phyloP scores from a whole-genome alignment of 2,329 filamentous ascomycete species.

The Diaporthe capsici region DNA sequence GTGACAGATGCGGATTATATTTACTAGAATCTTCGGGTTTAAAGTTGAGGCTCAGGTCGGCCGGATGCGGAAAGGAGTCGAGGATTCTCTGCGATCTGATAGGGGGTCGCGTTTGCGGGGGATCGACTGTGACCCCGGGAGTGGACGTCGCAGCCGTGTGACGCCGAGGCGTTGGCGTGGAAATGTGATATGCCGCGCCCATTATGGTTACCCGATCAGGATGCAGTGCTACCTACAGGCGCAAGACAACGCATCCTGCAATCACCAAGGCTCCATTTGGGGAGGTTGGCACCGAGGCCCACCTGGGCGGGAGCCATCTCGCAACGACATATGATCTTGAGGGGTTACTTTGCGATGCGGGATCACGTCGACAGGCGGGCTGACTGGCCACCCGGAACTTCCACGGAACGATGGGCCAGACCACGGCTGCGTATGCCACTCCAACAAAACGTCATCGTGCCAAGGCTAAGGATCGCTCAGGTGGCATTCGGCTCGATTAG shows the following conservation, averaged over 20 bases:
- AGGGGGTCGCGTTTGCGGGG: constrained; percentile 3
- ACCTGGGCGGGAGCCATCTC: background rate
- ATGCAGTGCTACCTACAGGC: constrained; percentile 6
- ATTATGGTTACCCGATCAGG: constrained; percentile 15
- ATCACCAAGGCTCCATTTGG: background rate
- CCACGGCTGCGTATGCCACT: background rate
- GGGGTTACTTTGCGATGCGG: constrained; percentile 11
- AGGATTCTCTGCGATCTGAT: background rate
- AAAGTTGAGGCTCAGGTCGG: constrained; percentile 10
- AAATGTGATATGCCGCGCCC: constrained; percentile 13
- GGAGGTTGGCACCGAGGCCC: constrained; percentile 22
- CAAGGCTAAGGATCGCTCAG: background rate
- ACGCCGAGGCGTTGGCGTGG: constrained; percentile 8
- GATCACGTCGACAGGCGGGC: background rate
- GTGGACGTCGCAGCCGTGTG: constrained; percentile 14
- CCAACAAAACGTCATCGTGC: constrained; percentile 8
- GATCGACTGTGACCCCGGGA: constrained; percentile 7
- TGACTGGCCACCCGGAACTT: background rate
- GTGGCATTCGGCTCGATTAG: background rate
- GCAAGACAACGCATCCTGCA: constrained; percentile 15
- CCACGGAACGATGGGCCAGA: background rate
- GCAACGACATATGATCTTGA: constrained; percentile 21
- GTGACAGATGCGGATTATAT: background rate
- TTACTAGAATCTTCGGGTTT: background rate
- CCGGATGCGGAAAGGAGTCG: background rate